Percentiles rank a stretch among this genome's conserved stretches.
These are phyloP conservation scores for Allium fistulosum DNA, from an alignment of 106 monocot species.

Conservation along the genomic window DNA sequence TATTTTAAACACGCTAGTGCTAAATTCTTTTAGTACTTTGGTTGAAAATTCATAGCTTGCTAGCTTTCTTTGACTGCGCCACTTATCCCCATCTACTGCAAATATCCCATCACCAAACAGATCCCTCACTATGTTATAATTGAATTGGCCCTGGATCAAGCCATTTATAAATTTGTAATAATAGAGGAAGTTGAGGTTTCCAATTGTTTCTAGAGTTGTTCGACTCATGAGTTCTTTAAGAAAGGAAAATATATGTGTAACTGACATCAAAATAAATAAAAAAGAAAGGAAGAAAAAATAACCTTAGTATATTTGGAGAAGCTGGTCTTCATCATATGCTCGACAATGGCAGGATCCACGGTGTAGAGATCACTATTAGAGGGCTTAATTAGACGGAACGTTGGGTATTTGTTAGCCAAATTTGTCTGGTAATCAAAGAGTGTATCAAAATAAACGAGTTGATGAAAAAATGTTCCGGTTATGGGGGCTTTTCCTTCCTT, in stretches of 20 bases:
- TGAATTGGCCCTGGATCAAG: conserved; percentile 10
- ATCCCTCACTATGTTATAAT: conserved; percentile 19
- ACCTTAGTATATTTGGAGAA: conserved; percentile 36
- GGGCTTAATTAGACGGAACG: conserved; percentile 33
- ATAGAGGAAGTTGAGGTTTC: too few species aligned
- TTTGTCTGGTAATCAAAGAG: conserved; percentile 25
- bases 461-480: conserved; percentile 34
- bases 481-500: conserved; percentile 17
- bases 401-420: conserved; percentile 13
- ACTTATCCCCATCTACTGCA: conserved; percentile 28
- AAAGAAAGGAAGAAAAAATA: neutral
- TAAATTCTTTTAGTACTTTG: conserved; percentile 19
- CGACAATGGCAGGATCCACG: conserved; percentile 37
- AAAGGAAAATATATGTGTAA: too few species aligned
- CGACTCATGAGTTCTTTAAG: too few species aligned
- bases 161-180: neutral
- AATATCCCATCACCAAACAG: conserved; percentile 33
- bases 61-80: conserved; percentile 27
- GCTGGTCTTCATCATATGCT: conserved; percentile 45
- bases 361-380: conserved; percentile 25
- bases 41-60: conserved; percentile 32
- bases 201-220: too few species aligned
- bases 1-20: conserved; percentile 15
- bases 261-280: neutral
- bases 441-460: conserved; percentile 22